Evolutionary conservation across 352 stramenopile species (phyloP).

Genomic region (Pythium biforme): DNA sequence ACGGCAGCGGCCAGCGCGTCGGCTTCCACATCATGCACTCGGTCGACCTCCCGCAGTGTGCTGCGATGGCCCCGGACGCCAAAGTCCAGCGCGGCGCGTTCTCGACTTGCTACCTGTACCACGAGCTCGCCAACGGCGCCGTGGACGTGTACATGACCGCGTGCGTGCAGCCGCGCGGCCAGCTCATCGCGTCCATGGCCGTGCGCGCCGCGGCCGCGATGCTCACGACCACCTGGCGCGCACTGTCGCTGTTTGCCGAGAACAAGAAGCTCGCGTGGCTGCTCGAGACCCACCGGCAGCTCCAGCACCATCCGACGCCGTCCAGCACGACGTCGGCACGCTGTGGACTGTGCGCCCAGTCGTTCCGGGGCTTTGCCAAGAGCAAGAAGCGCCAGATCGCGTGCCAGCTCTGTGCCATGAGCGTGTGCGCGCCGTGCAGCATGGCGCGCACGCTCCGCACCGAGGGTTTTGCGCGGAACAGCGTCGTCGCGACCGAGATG

Average conservation of each 20-base stretch:
- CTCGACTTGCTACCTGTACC: constrained; percentile 27
- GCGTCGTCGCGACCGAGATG: constrained; percentile 39
- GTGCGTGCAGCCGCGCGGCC: constrained; percentile 22
- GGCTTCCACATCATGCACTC: constrained; percentile 56
- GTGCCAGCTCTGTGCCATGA: constrained; percentile 26
- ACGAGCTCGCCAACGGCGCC: constrained; percentile 19
- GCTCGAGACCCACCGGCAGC: constrained; percentile 29
- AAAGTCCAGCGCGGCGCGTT: constrained; percentile 24
- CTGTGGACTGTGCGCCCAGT: constrained; percentile 27
- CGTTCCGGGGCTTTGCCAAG: constrained; percentile 22
- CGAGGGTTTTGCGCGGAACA: constrained; percentile 16
- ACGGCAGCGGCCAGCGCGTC: constrained; percentile 33
- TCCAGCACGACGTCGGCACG: constrained; percentile 6
- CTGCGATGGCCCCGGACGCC: not conserved
- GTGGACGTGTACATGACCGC: constrained; percentile 34
- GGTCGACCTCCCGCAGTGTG: constrained; percentile 30
- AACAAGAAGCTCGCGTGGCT: constrained; percentile 34
- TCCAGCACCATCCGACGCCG: not conserved
- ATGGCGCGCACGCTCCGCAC: constrained; percentile 23
- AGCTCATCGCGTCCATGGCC: constrained; percentile 15
- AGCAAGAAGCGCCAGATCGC: constrained; percentile 16
- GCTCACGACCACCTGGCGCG: constrained; percentile 18
- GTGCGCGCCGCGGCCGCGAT: constrained; percentile 13
- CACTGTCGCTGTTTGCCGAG: constrained; percentile 25
- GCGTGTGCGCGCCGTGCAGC: constrained; percentile 26